Evolutionary conservation across 108 stramenopile species (phyloP).

Genomic region (Cyclotella baltica): DNA sequence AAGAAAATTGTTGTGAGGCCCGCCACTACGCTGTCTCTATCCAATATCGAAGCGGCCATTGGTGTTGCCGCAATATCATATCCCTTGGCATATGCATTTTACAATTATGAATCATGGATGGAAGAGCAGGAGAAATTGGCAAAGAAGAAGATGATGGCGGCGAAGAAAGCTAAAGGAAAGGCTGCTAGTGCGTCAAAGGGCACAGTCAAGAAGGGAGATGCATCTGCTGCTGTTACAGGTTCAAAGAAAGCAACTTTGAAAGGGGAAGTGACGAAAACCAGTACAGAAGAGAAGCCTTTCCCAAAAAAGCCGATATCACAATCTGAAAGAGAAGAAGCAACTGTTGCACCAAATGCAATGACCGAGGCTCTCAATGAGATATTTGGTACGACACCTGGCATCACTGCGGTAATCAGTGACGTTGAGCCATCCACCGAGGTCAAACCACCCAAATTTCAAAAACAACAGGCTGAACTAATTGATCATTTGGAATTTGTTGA

Average conservation of each 20-base stretch:
- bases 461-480: background rate
- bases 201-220: background rate
- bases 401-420: background rate
- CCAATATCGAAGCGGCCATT: constrained; percentile 40
- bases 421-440: background rate
- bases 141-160: constrained; percentile 29
- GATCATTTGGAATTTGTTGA: constrained; percentile 14
- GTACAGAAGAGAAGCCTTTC: background rate
- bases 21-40: constrained; percentile 26
- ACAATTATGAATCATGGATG: constrained; percentile 35
- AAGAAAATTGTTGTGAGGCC: constrained; percentile 1
- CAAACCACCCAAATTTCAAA: constrained; percentile 4
- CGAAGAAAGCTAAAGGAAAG: constrained; percentile 25
- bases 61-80: constrained; percentile 31
- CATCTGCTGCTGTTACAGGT: background rate
- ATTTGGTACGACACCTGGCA: constrained; percentile 5
- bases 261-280: constrained; percentile 1
- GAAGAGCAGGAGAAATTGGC: constrained; percentile 45
- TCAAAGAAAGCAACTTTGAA: constrained; percentile 9
- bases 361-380: constrained; percentile 12
- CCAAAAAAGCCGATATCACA: background rate
- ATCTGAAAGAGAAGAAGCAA: background rate
- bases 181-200: constrained; percentile 23
- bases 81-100: constrained; percentile 43
- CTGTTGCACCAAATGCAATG: constrained; percentile 11